These are phyloP conservation scores for Noccaea bulbosa DNA, from an alignment of 345 rosid genomes.

Conservation along the genomic window DNA sequence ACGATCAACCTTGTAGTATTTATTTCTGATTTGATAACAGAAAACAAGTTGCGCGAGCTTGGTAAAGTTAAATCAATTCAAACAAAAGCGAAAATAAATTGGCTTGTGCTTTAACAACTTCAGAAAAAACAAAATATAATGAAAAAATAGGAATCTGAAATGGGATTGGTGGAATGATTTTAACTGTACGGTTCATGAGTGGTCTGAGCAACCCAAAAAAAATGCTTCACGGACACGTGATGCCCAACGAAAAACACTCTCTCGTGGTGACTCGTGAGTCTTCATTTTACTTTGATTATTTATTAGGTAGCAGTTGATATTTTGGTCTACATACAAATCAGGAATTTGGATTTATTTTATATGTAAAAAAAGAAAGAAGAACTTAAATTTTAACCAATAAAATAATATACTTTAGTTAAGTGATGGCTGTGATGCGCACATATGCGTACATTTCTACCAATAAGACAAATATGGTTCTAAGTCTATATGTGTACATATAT, in stretches of 20 bases:
- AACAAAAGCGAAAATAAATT: not conserved
- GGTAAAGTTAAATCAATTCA: not conserved
- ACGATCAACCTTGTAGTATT: no score
- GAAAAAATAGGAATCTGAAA: conserved; percentile 14
- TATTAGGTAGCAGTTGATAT: conserved; percentile 3
- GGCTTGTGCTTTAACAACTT: not conserved
- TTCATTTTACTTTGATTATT: conserved; percentile 21
- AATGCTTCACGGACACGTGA: conserved; percentile 40
- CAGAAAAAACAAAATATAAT: not conserved
- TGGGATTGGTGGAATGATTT: conserved; percentile 33
- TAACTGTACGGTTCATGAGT: conserved; percentile 25
- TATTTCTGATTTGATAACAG: no score
- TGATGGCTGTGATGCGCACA: no score
- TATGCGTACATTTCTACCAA: no score
- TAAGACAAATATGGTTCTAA: no score
- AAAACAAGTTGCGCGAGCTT: not conserved
- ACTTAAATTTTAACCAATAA: conserved; percentile 12
- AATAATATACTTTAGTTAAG: not conserved
- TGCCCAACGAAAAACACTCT: conserved; percentile 15
- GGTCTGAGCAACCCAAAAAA: conserved; percentile 24
- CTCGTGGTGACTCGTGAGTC: conserved; percentile 24
- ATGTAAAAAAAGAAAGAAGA: no score
- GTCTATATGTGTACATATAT: no score
- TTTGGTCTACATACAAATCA: conserved; percentile 14
- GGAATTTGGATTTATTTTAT: not conserved